Base-by-base conservation (phyloP, 805 yeast species). In the Yamadazyma kitorensis region DNA sequence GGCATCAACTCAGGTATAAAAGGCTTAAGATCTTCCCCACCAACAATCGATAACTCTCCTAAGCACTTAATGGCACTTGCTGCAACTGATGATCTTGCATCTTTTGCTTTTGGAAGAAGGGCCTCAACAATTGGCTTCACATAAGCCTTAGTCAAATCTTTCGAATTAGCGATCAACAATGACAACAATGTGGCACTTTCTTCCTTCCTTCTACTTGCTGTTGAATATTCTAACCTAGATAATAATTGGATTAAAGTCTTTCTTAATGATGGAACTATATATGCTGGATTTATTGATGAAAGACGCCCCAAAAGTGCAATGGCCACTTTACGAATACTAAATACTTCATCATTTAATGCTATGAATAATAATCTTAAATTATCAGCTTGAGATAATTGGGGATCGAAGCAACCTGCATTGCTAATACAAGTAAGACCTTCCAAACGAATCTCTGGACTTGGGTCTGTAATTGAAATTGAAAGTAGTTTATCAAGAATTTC, bases 331-430 rank as follows among this genome's bases (percentile, higher is more conserved):
- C 96, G 74, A 8, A 93, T 83, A 8, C 78, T 79, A 52, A 93
- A 93, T 2, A 75, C 76, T 57, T 91, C 98, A 59, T 93, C 99
- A 52, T 93, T 86, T 37, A 91, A 64, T 0, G 96, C 91, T 68
- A 89, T 85, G 49, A 91, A 86, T 15, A 93, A 65, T 10, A 89
- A 60, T 35, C 86, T 71, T 20, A 89, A 91, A 55, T 88, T 89
- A 40, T 86, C 95, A 1, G 96, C 94, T 55, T 93, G 98, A 0
- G 97, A 86, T 20, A 93, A 60, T 50, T 93, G 98, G 0, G 96
- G 86, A 50, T 93, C 97, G 54, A 91, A 85, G 38, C 73, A 72
- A 2, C 80, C 74, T 23, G 85, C 85, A 20, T 57, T 52, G 7
- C 58, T 64, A 24, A 94, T 64, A 29, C 88, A 74, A 33, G 73